These are phyloP conservation scores for Entonaema liquescens DNA, from an alignment of 495 filamentous ascomycete genomes.

Conservation along the genomic window DNA sequence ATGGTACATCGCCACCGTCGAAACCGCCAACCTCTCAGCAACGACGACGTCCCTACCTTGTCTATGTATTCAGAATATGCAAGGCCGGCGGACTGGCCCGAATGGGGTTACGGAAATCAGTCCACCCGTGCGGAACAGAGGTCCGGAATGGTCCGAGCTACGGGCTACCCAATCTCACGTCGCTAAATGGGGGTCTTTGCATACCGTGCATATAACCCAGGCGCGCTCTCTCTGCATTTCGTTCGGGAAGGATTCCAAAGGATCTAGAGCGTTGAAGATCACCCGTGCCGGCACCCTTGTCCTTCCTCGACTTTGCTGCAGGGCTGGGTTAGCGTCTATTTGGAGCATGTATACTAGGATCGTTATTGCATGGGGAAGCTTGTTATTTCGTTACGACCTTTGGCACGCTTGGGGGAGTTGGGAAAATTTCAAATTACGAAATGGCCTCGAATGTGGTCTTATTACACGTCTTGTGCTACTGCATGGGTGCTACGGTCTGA, in stretches of 20 bases:
- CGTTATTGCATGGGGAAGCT: neutral
- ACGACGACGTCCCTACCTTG: neutral
- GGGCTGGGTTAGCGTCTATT: neutral
- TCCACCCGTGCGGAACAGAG: slow-evolving; percentile 1
- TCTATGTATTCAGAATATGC: neutral
- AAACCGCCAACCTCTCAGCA: neutral
- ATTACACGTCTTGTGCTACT: slow-evolving; percentile 6
- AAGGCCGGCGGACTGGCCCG: slow-evolving; percentile 18
- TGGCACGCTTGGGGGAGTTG: neutral
- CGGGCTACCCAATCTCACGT: neutral
- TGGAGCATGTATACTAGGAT: slow-evolving; percentile 5
- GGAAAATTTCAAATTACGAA: neutral
- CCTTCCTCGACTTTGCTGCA: slow-evolving; percentile 15
- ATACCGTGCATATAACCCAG: neutral
- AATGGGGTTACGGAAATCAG: slow-evolving; percentile 2
- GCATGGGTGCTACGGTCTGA: neutral
- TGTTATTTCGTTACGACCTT: neutral
- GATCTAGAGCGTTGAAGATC: slow-evolving; percentile 22
- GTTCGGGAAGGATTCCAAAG: slow-evolving; percentile 23
- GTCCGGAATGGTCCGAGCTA: slow-evolving; percentile 11
- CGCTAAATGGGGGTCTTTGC: neutral
- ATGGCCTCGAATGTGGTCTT: slow-evolving; percentile 2
- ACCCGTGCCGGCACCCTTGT: slow-evolving; percentile 13
- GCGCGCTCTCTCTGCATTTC: slow-evolving; percentile 23
- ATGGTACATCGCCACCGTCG: neutral